A percentile compares a stretch with the other conserved stretches of the same genome.
Conservation (phyloP, 768 basidiomycete genomes). For the Phylloporus scabripes region DNA sequence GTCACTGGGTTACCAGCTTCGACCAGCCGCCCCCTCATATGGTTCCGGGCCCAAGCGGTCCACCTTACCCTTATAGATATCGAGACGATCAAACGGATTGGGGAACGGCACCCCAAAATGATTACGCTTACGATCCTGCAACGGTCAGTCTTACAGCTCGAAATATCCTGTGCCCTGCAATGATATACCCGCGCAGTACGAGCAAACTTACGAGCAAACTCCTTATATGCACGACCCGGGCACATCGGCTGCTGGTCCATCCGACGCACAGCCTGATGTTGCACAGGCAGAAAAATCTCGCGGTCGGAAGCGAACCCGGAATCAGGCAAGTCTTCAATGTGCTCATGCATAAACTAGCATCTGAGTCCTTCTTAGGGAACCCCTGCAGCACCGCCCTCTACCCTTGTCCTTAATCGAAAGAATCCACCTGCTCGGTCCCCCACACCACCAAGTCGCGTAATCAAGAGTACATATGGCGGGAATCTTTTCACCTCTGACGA, state of each 20-base stretch:
- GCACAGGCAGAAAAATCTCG: slow-evolving; percentile 43
- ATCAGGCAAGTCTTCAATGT: slow-evolving; percentile 38
- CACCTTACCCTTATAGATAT: slow-evolving; percentile 56
- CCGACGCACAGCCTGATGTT: slow-evolving; percentile 25
- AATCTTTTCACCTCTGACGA: slow-evolving; percentile 85
- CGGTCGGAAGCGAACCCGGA: slow-evolving; percentile 65
- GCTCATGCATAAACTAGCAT: not conserved
- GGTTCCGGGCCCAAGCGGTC: slow-evolving; percentile 39
- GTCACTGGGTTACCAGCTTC: slow-evolving; percentile 54
- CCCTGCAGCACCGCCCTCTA: slow-evolving; percentile 62
- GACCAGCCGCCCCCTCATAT: slow-evolving; percentile 45
- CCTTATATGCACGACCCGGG: slow-evolving; percentile 52
- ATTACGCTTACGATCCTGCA: slow-evolving; percentile 52
- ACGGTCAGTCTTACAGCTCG: slow-evolving; percentile 34
- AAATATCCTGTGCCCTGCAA: not conserved
- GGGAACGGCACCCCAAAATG: slow-evolving; percentile 37
- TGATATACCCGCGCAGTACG: slow-evolving; percentile 39
- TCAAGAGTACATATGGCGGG: slow-evolving; percentile 87
- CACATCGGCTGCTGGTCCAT: slow-evolving; percentile 41
- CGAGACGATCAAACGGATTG: slow-evolving; percentile 51
- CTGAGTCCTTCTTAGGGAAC: slow-evolving; percentile 36
- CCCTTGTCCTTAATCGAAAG: slow-evolving; percentile 60
- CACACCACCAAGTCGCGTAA: slow-evolving; percentile 74
- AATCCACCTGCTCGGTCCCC: slow-evolving; percentile 72
- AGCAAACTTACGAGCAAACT: slow-evolving; percentile 51